These are phyloP conservation scores for Chloris gayana DNA, from an alignment of 176 grass and related monocot species.

Conservation along the genomic window DNA sequence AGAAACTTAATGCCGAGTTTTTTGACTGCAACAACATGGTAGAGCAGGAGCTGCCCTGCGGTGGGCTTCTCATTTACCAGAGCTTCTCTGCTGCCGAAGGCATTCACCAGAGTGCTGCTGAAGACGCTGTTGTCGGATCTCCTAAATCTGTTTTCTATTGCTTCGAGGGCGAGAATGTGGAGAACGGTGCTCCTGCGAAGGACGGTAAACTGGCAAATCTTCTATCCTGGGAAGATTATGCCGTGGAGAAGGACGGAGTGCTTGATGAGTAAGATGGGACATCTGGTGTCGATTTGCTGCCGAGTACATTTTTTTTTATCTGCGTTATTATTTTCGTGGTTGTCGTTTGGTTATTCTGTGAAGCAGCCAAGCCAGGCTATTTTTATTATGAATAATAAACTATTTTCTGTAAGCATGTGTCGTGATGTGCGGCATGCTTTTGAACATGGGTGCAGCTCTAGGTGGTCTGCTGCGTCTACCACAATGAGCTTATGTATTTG, in stretches of 20 bases:
- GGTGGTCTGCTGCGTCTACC: conserved; percentile 81
- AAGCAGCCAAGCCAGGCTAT: conserved; percentile 82
- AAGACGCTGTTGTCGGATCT: conserved; percentile 2
- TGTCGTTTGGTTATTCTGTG: conserved; percentile 54
- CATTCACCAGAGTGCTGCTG: background rate
- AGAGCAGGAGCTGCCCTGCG: conserved; percentile 52
- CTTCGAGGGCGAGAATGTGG: conserved; percentile 36
- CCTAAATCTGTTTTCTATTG: conserved; percentile 59
- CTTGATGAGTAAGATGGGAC: conserved; percentile 20
- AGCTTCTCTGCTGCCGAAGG: conserved; percentile 45
- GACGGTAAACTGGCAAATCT: conserved; percentile 42
- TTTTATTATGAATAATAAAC: background rate
- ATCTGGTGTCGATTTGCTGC: conserved; percentile 41
- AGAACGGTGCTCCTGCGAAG: conserved; percentile 30
- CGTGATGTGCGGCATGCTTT: conserved; percentile 16
- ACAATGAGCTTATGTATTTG: conserved; percentile 53
- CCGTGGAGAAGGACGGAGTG: conserved; percentile 36
- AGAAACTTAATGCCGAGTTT: conserved; percentile 38
- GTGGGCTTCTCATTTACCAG: conserved; percentile 60
- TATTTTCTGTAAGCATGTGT: conserved; percentile 17
- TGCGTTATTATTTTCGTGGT: background rate
- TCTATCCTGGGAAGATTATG: conserved; percentile 40
- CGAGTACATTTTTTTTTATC: background rate
- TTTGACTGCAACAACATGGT: conserved; percentile 55
- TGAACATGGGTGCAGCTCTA: conserved; percentile 59